phyloP scores from a whole-genome alignment of 2,329 filamentous ascomycete species.

The Phoma sp. region DNA sequence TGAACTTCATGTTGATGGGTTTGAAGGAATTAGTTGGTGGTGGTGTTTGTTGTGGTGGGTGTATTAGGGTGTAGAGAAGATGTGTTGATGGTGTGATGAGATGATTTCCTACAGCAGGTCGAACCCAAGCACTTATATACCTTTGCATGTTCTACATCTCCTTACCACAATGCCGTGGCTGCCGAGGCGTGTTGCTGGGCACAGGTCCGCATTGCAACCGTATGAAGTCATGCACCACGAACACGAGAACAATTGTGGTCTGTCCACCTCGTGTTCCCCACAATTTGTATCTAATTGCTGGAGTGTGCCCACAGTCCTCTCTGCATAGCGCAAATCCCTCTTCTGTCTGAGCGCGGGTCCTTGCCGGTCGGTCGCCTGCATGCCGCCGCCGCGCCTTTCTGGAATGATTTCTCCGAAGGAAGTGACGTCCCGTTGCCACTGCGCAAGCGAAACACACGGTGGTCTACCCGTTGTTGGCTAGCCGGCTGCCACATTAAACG shows the following conservation, averaged over 20 bases:
- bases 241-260: constrained; percentile 19
- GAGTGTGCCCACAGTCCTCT: constrained; percentile 11
- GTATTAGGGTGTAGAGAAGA: constrained; percentile 3
- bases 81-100: constrained; percentile 15
- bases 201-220: constrained; percentile 17
- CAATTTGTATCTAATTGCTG: constrained; percentile 7
- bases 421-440: constrained; percentile 15
- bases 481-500: not conserved
- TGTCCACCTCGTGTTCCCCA: constrained; percentile 18
- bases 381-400: not conserved
- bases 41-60: constrained; percentile 1
- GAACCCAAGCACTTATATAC: constrained; percentile 21
- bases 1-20: constrained; percentile 41
- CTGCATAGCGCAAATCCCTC: not conserved
- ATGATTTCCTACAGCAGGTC: not conserved
- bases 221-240: constrained; percentile 27
- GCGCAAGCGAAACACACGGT: not conserved
- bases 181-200: constrained; percentile 16
- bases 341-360: not conserved
- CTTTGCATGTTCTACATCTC: not conserved
- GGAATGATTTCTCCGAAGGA: constrained; percentile 4
- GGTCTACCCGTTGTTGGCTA: not conserved
- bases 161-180: constrained; percentile 7
- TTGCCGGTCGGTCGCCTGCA: not conserved
- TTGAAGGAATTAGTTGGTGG: constrained; percentile 11